Evolutionary conservation across 108 stramenopile species (phyloP), one percentile per base, ranked within the genome.

Genomic region (Discostella stelligeroides): DNA sequence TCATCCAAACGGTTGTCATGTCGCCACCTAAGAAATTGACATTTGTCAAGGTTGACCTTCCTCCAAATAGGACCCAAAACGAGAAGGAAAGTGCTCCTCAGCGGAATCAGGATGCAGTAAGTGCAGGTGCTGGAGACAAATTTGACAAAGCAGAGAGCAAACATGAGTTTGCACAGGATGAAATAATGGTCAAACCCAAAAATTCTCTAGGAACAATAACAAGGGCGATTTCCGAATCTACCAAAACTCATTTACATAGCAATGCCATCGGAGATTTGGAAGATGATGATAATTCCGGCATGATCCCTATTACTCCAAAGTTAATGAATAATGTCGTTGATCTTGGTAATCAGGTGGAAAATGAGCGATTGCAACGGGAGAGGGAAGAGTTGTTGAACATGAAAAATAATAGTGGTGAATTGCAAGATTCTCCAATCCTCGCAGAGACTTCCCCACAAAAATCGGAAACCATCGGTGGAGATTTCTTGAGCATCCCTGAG

Each of bases 101-200:
- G n/a, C n/a, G n/a, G n/a, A n/a, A n/a, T n/a, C n/a, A n/a, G n/a
- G n/a, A n/a, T n/a, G n/a, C n/a, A n/a, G 57, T 28, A 37, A 37
- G n/a, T 58, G 53, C 6, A 25, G n/a, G 57, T 58, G 57, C 34
- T 20, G 37, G n/a, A n/a, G 57, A 41, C n/a, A 15, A 17, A 54
- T 23, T 23, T 29, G 28, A 54, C n/a, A n/a, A n/a, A n/a, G n/a
- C n/a, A 7, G 28, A 1, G 27, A 54, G n/a, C n/a, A n/a, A n/a
- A n/a, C n/a, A 28, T 15, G 53, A 30, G 13, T 13, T 28, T 54
- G 53, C 25, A 10, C 57, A 40, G 38, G 57, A 58, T 58, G 57
- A 58, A 58, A 17, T 58, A 15, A 58, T 58, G 57, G 20, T 58
- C 29, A 15, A 27, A 15, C 57, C 57, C 39, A 40, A 58, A 58